Base-by-base conservation (phyloP, 495 filamentous ascomycete genomes). In the Penicillium tannophilum region DNA sequence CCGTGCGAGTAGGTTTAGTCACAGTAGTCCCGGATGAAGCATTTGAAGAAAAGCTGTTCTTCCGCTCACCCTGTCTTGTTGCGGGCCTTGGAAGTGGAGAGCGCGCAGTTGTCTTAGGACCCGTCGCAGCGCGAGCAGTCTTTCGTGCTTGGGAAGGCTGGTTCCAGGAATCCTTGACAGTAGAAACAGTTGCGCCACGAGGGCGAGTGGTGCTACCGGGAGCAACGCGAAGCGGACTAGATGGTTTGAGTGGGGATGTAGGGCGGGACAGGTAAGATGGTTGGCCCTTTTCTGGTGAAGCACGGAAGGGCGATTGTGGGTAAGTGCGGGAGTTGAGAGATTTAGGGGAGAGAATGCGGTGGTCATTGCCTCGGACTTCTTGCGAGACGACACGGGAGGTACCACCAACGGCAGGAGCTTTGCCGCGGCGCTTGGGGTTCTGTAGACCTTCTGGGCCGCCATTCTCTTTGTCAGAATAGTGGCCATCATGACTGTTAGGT, bases 401-500 rank as follows among this genome's bases (percentile, higher is more conserved):
- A 31, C 74, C 70, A 26, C 65, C 68, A 1, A 66, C 62, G 16
- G 72, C 72, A 56, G 57, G 72, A 10, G 74, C 65, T 43, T 79
- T 78, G 30, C 61, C 70, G 24, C 86, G 83, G 65, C 87, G 85
- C 71, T 88, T 89, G 14, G 88, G 83, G 52, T 85, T 82, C 33
- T 79, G 77, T 30, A 83, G 67, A 1, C 72, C 72, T 35, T 78
- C 71, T n/a, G 73, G 64, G 23, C 71, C 66, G 3, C 71, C 68
- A 63, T 95, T 95, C 67, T 96, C 90, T 67, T 95, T 93, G 71
- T 93, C 86, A n/a, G 77, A 82, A 59, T 78, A 81, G 7, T 81
- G 76, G 9, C 87, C 86, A 59, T 88, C 84, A 59, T 86, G 79
- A 62, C 89, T 93, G 59, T 0, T 12, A 23, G 26, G 5, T 5